Base-by-base conservation (phyloP, 768 basidiomycete species). In the Tricholoma flavovirens region DNA sequence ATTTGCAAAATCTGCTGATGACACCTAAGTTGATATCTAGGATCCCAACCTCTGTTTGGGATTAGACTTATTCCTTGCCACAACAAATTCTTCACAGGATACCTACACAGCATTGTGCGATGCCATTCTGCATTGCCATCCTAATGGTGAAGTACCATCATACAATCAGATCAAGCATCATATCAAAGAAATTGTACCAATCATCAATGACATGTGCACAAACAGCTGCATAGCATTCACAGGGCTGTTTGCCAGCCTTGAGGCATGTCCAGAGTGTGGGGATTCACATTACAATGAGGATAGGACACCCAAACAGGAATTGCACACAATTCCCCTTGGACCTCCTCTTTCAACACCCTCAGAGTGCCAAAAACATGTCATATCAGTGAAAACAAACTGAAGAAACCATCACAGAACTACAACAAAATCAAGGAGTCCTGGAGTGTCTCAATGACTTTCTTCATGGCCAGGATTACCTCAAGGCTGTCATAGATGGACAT, bases 191-290 rank as follows among this genome's bases (percentile, higher is more conserved):
- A 9, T 64, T 22, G 38, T 59, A 5, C 46, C 54, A 5, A 52
- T 64, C 6, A n/a, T 57, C 12, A 53, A 63, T 36, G 58, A 69
- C 26, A 68, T 68, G 66, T 69, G 66, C 46, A 36, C 60, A 4
- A 64, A 69, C 22, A 59, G 62, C 4, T 69, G 66, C 54, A 40
- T 54, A 14, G 64, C 59, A 14, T 69, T 61, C 24, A 64, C 64
- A 9, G 68, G 67, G 4, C 66, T 61, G 0, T 65, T 57, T 35
- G 32, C 52, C 0, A 22, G 59, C 10, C 53, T 62, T 2, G 40
- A 60, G 3, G 11, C 30, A 1, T 69, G 68, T 45, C 54, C 51
- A n/a, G 21, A 38, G 6, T 62, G 61, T 42, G 35, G 14, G 5
- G 53, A 60, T n/a, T 42, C 61, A 6, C 40, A 60, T n/a, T 62